phyloP scores from a whole-genome alignment of 2,329 filamentous ascomycete genomes.

The Fusarium brachygibbosum region DNA sequence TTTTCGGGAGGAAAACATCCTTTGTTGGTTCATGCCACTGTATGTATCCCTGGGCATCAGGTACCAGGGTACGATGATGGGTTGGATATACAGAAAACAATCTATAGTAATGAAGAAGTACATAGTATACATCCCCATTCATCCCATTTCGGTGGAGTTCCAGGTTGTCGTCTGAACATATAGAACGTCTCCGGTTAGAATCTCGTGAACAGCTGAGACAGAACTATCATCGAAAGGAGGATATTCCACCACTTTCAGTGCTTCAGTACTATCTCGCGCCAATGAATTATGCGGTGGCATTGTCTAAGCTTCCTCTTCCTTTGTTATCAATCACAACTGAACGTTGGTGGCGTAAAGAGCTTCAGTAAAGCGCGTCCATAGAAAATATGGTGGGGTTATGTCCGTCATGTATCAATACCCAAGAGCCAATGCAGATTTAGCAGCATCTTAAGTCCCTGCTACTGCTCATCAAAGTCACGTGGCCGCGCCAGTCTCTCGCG shows the following conservation, averaged over 20 bases:
- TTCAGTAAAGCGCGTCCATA: constrained; percentile 7
- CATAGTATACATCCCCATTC: not conserved
- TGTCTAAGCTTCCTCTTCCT: not conserved
- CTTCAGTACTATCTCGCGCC: too few relatives aligned
- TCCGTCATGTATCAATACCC: not conserved
- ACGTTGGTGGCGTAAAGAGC: constrained; percentile 33
- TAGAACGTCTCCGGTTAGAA: not conserved
- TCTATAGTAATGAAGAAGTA: not conserved
- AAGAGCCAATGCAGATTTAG: too few relatives aligned
- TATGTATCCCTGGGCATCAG: not conserved
- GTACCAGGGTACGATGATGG: not conserved
- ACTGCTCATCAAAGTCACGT: not conserved
- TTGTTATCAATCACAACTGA: not conserved
- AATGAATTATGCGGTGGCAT: too few relatives aligned
- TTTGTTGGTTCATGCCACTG: not conserved
- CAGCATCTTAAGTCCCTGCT: not conserved
- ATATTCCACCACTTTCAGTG: not conserved
- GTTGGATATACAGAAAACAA: not conserved
- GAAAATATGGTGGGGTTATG: not conserved
- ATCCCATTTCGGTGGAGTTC: not conserved
- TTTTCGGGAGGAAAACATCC: constrained; percentile 10
- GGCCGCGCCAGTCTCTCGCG: constrained; percentile 53
- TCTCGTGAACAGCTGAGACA: not conserved
- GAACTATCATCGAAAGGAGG: not conserved
- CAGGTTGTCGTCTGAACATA: not conserved